Evolutionary conservation across 129 eudicot genomes (phyloP).

Genomic region (Flaveria trinervia): DNA sequence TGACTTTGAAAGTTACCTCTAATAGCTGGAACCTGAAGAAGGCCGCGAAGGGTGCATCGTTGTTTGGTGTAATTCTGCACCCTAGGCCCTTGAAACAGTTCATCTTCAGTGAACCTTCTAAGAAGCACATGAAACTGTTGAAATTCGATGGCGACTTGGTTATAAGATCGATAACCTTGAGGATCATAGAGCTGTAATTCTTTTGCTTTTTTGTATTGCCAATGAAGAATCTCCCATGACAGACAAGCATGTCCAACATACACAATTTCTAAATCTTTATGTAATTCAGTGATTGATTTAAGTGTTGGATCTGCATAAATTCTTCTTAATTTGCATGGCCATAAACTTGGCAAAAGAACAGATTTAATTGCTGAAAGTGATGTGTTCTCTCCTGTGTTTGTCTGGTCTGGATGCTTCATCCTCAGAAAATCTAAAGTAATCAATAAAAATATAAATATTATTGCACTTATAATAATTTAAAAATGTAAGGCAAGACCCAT

Average conservation of each 20-base stretch:
- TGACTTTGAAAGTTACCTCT: slow-evolving; percentile 49
- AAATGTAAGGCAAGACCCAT: slow-evolving; percentile 23
- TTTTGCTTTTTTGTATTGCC: slow-evolving; percentile 67
- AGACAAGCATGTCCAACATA: slow-evolving; percentile 88
- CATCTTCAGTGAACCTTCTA: slow-evolving; percentile 80
- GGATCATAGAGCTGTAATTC: slow-evolving; percentile 59
- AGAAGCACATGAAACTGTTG: slow-evolving; percentile 86
- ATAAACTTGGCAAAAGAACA: slow-evolving; percentile 40
- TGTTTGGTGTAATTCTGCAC: slow-evolving; percentile 57
- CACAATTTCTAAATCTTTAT: slow-evolving; percentile 65
- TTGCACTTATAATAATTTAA: slow-evolving; percentile 1
- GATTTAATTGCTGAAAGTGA: slow-evolving; percentile 49
- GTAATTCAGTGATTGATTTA: slow-evolving; percentile 57
- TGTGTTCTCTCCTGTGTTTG: slow-evolving; percentile 44
- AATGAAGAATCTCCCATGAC: slow-evolving; percentile 88
- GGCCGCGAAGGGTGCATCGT: slow-evolving; percentile 47
- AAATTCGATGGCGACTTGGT: slow-evolving; percentile 71
- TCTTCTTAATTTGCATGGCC: slow-evolving; percentile 53
- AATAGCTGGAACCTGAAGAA: slow-evolving; percentile 83
- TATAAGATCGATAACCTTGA: slow-evolving; percentile 55
- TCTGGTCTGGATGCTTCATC: slow-evolving; percentile 63
- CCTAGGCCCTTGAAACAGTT: slow-evolving; percentile 75
- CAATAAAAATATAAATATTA: slow-evolving; percentile 14
- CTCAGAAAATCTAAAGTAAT: slow-evolving; percentile 56
- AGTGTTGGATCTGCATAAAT: slow-evolving; percentile 66